Conservation (phyloP, 73 alveolate species). For the Stentor roeselii region DNA sequence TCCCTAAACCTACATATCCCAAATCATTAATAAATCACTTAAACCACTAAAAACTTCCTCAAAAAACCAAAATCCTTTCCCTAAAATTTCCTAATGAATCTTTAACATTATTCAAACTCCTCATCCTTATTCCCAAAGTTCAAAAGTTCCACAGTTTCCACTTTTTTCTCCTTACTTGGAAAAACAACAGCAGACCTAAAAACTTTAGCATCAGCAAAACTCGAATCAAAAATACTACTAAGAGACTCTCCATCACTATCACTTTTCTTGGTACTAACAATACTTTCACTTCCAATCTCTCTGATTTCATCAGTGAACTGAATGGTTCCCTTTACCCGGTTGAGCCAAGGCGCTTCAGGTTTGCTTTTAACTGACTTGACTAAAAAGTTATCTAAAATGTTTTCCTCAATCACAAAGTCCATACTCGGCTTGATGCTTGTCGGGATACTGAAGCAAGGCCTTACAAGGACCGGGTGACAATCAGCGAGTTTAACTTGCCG, state of each 20-base stretch:
- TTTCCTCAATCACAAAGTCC: conserved; percentile 34
- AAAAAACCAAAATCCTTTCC: background rate
- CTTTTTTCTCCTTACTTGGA: background rate
- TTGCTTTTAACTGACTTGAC: conserved; percentile 48
- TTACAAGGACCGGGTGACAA: conserved; percentile 32
- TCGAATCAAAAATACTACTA: background rate
- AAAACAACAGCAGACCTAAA: background rate
- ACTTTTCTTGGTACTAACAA: background rate
- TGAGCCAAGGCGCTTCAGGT: conserved; percentile 67
- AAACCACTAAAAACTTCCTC: background rate
- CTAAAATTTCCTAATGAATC: background rate
- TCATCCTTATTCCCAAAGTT: too few relatives aligned
- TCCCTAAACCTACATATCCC: background rate
- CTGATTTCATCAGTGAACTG: conserved; percentile 10
- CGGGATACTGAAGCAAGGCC: conserved; percentile 46
- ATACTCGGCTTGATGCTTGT: conserved; percentile 38
- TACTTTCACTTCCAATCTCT: background rate
- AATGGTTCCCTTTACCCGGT: conserved; percentile 34
- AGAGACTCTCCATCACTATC: conserved; percentile 1
- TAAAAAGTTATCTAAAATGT: conserved; percentile 29
- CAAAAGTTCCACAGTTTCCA: background rate
- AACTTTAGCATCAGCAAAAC: background rate
- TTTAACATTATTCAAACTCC: background rate
- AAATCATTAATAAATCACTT: background rate
- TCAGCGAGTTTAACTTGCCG: conserved; percentile 10